These are phyloP conservation scores for Tuctoria greenei DNA, from an alignment of 176 grass and related monocot species.

Conservation along the genomic window DNA sequence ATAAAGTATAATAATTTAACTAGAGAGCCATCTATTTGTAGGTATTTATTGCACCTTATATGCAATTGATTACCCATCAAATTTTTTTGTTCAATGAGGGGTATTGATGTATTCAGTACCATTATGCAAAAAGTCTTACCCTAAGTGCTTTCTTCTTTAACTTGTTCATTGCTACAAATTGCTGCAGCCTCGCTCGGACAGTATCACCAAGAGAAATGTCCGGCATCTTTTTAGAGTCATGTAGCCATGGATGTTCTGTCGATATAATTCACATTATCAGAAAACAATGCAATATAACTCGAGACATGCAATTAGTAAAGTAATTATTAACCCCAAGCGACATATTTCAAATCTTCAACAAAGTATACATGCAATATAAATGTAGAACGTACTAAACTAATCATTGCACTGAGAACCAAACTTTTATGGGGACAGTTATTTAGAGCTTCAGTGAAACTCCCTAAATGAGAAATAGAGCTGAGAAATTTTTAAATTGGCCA, in stretches of 20 bases:
- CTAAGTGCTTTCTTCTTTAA: conserved; percentile 95
- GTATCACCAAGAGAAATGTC: conserved; percentile 85
- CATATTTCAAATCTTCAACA: neutral
- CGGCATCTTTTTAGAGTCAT: conserved; percentile 77
- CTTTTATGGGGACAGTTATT: neutral
- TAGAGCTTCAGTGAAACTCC: neutral
- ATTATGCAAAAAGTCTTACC: conserved; percentile 50
- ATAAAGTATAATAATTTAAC: conserved; percentile 5
- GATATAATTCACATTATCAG: conserved; percentile 27
- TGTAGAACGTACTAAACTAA: neutral
- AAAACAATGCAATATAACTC: conserved; percentile 3
- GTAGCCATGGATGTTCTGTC: conserved; percentile 90
- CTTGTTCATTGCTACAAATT: conserved; percentile 99
- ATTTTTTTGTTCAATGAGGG: conserved; percentile 1
- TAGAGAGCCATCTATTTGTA: neutral
- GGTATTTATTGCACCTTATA: neutral
- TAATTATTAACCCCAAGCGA: neutral
- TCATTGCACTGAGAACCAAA: conserved; percentile 2
- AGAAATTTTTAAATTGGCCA: neutral
- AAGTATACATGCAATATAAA: neutral
- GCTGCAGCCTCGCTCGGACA: conserved; percentile 77
- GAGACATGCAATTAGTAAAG: neutral
- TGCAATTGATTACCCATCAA: neutral
- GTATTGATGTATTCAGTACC: neutral
- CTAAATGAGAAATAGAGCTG: neutral